Evolutionary conservation across 768 basidiomycete species (phyloP), one percentile per base, ranked within the genome.

Genomic region (Lentinula boryana): DNA sequence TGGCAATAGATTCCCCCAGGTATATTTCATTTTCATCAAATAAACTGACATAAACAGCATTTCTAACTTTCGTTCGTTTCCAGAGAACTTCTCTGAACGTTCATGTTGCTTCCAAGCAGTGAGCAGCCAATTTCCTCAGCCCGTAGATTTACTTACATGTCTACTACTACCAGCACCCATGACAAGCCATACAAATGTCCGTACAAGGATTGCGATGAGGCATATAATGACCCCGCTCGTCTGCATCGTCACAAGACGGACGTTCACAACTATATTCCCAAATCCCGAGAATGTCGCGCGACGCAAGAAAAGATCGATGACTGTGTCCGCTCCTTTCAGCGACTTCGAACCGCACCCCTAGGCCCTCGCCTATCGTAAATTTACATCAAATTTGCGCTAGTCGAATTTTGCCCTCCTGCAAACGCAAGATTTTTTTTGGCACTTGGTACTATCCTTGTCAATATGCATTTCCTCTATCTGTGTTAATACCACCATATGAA

Each of bases 161-260:
- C 4, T 40, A 58, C 50, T 53, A 36, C 60, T 13, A n/a, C 48
- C 57, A 88, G 86, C 62, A 86, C 86, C 48, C 82, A 83, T 6
- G 76, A 78, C 15, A 77, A 76, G 18, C 84, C 85, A 13, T 82
- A 84, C 58, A 72, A 75, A 59, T 84, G 84, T 67, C 78, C 74
- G 21, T 83, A 72, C 60, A 70, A 69, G 13, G 60, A 68, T 33
- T 88, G 87, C 63, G 77, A 73, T 10, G 75, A 77, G 64, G 70
- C 71, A 13, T 88, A 87, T 75, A 85, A 82, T 57, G 87, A 88
- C 65, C 85, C 85, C 16, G 85, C 87, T 4, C 77, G 85, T 56
- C 74, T 85, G 48, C 84, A 85, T 64, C 75, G 83, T 40, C 87
- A 87, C 68, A 80, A 83, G 71, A 75, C 80, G 18, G 74, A 78